Evolutionary conservation across 805 yeast genomes (phyloP).

Genomic region (Kregervanrija pseudodelftensis): DNA sequence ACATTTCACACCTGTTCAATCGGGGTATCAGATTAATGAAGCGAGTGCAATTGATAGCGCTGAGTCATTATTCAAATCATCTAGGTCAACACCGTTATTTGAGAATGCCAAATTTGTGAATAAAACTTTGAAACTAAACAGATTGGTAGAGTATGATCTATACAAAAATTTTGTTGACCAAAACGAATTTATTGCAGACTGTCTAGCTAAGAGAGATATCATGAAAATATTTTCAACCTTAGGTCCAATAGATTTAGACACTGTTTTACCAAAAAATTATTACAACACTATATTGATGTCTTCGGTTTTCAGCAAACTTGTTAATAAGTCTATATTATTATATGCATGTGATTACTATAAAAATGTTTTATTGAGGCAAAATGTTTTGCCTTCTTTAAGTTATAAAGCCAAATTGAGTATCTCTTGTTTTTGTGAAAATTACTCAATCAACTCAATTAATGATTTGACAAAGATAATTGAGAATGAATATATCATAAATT

Average conservation of each 20-base stretch:
- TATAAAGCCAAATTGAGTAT: conserved; percentile 4
- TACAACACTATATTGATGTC: neutral
- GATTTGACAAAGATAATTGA: conserved; percentile 4
- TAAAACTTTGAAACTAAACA: conserved; percentile 1
- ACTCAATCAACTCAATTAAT: conserved; percentile 1
- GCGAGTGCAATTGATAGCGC: too few relatives aligned
- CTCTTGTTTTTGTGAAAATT: conserved; percentile 5
- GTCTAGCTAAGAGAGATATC: neutral
- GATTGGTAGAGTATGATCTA: neutral
- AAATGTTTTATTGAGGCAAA: conserved; percentile 7
- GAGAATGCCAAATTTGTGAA: conserved; percentile 1
- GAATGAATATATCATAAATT: conserved; percentile 4
- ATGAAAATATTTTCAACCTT: neutral
- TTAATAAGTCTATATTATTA: conserved; percentile 4
- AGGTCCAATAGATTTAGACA: conserved; percentile 1
- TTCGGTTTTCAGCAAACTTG: conserved; percentile 6
- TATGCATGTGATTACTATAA: conserved; percentile 6
- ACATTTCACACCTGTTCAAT: too few relatives aligned
- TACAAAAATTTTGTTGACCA: neutral
- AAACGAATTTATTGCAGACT: neutral
- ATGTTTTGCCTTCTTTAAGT: conserved; percentile 1
- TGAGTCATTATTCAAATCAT: too few relatives aligned
- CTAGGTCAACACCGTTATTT: neutral
- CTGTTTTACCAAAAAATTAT: neutral
- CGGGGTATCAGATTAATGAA: too few relatives aligned